Conservation (phyloP, 495 filamentous ascomycete species). For the Aspergillus sclerotiicarbonarius region DNA sequence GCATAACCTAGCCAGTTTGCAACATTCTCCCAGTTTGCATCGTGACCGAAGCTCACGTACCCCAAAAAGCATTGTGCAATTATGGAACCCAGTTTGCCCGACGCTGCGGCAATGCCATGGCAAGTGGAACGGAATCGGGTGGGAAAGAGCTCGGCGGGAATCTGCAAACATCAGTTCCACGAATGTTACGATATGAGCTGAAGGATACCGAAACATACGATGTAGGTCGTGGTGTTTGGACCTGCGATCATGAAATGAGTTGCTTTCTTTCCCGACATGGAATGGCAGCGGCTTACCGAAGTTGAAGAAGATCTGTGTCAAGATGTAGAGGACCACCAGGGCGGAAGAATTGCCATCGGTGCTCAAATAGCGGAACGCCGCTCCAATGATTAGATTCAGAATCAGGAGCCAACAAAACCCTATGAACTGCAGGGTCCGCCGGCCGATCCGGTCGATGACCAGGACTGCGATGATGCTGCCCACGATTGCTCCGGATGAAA, state of each 20-base stretch:
- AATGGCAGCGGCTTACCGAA: slow-evolving; percentile 8
- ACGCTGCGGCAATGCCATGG: slow-evolving; percentile 12
- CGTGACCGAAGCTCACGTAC: slow-evolving; percentile 13
- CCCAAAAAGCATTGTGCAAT: slow-evolving; percentile 15
- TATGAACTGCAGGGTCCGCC: slow-evolving; percentile 12
- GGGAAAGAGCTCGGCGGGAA: slow-evolving; percentile 13
- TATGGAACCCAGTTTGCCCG: slow-evolving; percentile 13
- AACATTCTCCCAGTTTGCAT: slow-evolving; percentile 2
- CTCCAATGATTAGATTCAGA: slow-evolving; percentile 11
- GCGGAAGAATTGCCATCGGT: slow-evolving; percentile 1
- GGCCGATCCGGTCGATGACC: slow-evolving; percentile 13
- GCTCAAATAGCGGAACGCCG: background rate
- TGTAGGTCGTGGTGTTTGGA: slow-evolving; percentile 16
- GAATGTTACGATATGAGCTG: background rate
- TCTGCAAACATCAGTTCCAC: background rate
- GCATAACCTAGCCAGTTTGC: slow-evolving; percentile 14
- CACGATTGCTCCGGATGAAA: slow-evolving; percentile 13
- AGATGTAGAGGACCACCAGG: slow-evolving; percentile 10
- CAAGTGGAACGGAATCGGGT: slow-evolving; percentile 16
- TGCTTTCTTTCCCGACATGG: background rate
- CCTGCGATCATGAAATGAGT: background rate
- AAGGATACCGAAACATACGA: slow-evolving; percentile 2
- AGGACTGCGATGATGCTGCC: slow-evolving; percentile 10
- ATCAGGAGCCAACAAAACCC: slow-evolving; percentile 14
- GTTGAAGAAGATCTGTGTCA: slow-evolving; percentile 16